phyloP scores from a whole-genome alignment of 768 basidiomycete species.

The Atractiella rhizophila region DNA sequence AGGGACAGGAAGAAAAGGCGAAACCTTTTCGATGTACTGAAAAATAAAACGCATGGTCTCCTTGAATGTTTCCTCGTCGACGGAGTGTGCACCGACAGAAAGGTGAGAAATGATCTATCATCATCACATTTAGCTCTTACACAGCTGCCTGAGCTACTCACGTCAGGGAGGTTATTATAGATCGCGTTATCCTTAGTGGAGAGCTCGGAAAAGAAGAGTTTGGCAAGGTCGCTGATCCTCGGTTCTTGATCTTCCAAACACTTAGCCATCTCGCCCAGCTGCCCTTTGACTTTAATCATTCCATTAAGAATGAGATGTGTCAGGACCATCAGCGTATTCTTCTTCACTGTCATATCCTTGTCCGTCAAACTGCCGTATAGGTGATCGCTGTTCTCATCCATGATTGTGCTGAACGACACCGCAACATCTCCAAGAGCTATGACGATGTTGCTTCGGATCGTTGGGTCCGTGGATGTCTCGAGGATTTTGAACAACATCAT shows the following conservation, averaged over 20 bases:
- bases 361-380: conserved; percentile 85
- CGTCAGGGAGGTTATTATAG: conserved; percentile 93
- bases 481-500: conserved; percentile 75
- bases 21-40: conserved; percentile 80
- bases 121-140: not conserved
- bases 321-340: conserved; percentile 96
- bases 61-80: conserved; percentile 77
- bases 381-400: conserved; percentile 90
- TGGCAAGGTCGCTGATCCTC: conserved; percentile 77
- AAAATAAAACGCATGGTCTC: conserved; percentile 87
- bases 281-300: conserved; percentile 99
- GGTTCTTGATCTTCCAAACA: conserved; percentile 76
- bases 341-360: conserved; percentile 67
- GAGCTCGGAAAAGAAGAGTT: conserved; percentile 85
- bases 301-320: conserved; percentile 61
- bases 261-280: conserved; percentile 99
- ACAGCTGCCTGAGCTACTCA: not conserved
- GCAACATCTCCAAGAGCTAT: conserved; percentile 95
- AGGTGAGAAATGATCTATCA: conserved; percentile 56
- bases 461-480: conserved; percentile 67
- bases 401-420: conserved; percentile 86
- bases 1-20: conserved; percentile 13
- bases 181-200: conserved; percentile 96
- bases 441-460: conserved; percentile 82
- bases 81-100: conserved; percentile 66